Evolutionary conservation across 768 basidiomycete genomes (phyloP).

Genomic region (Leucosporidium creatinivorum): DNA sequence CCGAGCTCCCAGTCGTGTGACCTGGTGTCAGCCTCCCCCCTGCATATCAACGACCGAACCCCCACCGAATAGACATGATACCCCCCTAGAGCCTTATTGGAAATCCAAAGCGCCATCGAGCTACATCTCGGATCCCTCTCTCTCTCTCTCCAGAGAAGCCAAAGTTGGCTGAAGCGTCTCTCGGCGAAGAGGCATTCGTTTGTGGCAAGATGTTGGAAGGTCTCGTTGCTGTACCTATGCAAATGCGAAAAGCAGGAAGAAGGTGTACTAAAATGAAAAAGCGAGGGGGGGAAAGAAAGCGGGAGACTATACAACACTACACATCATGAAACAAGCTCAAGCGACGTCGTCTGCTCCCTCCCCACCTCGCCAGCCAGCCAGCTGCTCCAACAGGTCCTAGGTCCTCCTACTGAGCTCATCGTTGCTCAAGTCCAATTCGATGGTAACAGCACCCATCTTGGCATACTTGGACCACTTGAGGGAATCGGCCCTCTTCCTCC

Average conservation of each 20-base stretch:
- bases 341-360: background rate
- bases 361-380: background rate
- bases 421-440: constrained; percentile 26
- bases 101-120: background rate
- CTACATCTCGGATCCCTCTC: background rate
- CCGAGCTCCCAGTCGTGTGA: too few species aligned
- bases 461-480: constrained; percentile 34
- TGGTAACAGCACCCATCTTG: constrained; percentile 6
- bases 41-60: too few species aligned
- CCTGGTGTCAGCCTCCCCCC: background rate
- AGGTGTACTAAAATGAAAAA: background rate
- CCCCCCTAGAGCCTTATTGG: background rate
- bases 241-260: background rate
- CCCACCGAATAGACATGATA: background rate
- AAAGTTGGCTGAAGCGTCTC: too few species aligned
- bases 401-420: constrained; percentile 18
- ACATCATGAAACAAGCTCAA: background rate
- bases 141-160: too few species aligned
- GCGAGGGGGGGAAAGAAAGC: background rate
- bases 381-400: background rate
- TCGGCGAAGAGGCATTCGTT: too few species aligned
- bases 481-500: constrained; percentile 20
- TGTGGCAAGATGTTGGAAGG: too few species aligned
- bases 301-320: background rate
- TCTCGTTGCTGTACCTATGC: too few species aligned